Percentiles rank a stretch among this genome's conserved stretches.
Evolutionary conservation across 306 rosid genomes (phyloP).

Genomic region (Quercus ilex): DNA sequence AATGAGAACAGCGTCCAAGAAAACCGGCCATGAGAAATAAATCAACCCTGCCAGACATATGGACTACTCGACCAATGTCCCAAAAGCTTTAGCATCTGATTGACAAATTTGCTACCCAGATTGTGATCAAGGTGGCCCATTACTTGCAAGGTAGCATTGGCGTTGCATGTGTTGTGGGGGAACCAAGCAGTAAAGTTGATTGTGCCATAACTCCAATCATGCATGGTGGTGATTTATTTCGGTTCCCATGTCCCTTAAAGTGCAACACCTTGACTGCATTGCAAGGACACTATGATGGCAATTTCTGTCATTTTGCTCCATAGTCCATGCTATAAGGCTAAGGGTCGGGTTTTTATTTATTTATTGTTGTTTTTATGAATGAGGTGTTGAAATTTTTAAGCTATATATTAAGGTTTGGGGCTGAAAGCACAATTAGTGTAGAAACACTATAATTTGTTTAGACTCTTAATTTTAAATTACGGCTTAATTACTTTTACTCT

Average conservation of each 20-base stretch:
- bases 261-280: background rate
- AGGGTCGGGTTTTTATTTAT: too few species aligned
- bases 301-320: too few species aligned
- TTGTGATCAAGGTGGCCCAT: slow-evolving; percentile 5
- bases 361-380: too few species aligned
- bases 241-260: background rate
- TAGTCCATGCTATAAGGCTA: too few species aligned
- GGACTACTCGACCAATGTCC: background rate
- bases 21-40: background rate
- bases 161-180: background rate
- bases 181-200: background rate
- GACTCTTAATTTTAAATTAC: too few species aligned
- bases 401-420: too few species aligned
- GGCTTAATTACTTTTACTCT: too few species aligned
- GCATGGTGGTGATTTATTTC: background rate
- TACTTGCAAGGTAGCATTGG: background rate
- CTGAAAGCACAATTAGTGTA: too few species aligned
- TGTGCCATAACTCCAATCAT: background rate
- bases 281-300: background rate
- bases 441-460: too few species aligned
- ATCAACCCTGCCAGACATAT: background rate
- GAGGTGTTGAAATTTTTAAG: too few species aligned
- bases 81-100: background rate
- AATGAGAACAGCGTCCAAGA: background rate
- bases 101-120: slow-evolving; percentile 10